A percentile compares a stretch with the other conserved stretches of the same genome.
Conservation (phyloP, 129 eudicot species). For the Pseudognaphalium luteoalbum region DNA sequence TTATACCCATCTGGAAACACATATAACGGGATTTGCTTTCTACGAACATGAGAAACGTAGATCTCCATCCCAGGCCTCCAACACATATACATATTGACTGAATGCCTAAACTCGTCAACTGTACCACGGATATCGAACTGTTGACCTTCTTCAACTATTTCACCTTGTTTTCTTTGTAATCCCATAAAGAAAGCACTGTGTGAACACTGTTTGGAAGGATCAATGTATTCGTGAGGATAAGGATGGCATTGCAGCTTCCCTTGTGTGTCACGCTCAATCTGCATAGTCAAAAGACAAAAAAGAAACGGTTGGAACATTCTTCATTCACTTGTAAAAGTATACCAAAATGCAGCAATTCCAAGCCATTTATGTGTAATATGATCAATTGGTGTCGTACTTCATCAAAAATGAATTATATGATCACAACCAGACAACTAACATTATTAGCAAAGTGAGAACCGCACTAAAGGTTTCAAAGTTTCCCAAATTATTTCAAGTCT, state of each 20-base stretch:
- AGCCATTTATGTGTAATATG: background rate
- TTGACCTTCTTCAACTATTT: slow-evolving; percentile 73
- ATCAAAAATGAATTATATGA: background rate
- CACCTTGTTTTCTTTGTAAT: slow-evolving; percentile 81
- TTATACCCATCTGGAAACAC: slow-evolving; percentile 78
- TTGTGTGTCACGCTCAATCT: slow-evolving; percentile 91
- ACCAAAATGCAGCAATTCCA: background rate
- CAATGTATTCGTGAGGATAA: slow-evolving; percentile 74
- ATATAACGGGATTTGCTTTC: slow-evolving; percentile 72
- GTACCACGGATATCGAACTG: slow-evolving; percentile 95
- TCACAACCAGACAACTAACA: background rate
- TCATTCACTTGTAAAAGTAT: background rate
- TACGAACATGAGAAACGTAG: slow-evolving; percentile 80
- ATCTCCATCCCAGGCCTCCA: slow-evolving; percentile 97
- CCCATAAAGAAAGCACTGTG: slow-evolving; percentile 92
- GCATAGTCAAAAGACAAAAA: slow-evolving; percentile 25
- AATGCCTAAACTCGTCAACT: slow-evolving; percentile 77
- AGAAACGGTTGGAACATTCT: background rate
- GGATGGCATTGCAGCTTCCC: slow-evolving; percentile 97
- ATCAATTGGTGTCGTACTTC: background rate
- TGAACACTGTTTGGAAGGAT: slow-evolving; percentile 57
- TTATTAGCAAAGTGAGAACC: background rate
- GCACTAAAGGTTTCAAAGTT: background rate
- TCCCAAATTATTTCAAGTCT: background rate
- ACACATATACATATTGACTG: slow-evolving; percentile 58